phyloP scores from a whole-genome alignment of 2,329 filamentous ascomycete genomes.

The Kalmusia sp. region DNA sequence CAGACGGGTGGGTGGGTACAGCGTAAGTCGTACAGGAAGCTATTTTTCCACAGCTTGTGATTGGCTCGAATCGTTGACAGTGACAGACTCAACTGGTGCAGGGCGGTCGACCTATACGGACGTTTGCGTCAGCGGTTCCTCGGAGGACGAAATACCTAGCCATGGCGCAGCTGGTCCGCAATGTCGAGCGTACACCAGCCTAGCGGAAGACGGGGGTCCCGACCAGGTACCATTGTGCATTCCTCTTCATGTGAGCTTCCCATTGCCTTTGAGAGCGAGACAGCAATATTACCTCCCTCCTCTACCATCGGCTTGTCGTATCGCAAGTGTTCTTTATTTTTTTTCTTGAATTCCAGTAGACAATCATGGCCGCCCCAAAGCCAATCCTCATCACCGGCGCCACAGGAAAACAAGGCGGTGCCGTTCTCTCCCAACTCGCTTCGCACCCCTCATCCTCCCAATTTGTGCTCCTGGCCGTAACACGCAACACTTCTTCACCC shows the following conservation, averaged over 20 bases:
- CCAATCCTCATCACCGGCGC: slow-evolving; percentile 54
- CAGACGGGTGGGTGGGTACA: neutral
- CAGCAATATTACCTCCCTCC: too few species aligned
- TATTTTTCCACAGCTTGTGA: neutral
- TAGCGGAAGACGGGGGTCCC: slow-evolving; percentile 6
- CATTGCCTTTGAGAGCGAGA: too few species aligned
- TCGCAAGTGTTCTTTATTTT: too few species aligned
- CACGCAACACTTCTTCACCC: slow-evolving; percentile 61
- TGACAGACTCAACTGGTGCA: neutral
- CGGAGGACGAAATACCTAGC: neutral
- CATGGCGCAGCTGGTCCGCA: neutral
- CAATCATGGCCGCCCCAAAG: slow-evolving; percentile 44
- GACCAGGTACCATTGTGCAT: neutral
- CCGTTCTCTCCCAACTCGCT: slow-evolving; percentile 52
- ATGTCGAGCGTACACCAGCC: neutral
- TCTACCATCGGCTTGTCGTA: too few species aligned
- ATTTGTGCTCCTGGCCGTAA: slow-evolving; percentile 66
- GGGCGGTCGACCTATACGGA: neutral
- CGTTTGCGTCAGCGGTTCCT: neutral
- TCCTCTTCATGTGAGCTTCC: neutral
- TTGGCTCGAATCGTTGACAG: neutral
- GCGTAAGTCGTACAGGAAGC: neutral
- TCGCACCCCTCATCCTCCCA: slow-evolving; percentile 39
- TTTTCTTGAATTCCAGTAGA: too few species aligned
- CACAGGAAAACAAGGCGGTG: slow-evolving; percentile 56